A percentile compares a stretch with the other conserved stretches of the same genome.
Conservation (phyloP, 441 rosid species). For the Capsella rubella region DNA sequence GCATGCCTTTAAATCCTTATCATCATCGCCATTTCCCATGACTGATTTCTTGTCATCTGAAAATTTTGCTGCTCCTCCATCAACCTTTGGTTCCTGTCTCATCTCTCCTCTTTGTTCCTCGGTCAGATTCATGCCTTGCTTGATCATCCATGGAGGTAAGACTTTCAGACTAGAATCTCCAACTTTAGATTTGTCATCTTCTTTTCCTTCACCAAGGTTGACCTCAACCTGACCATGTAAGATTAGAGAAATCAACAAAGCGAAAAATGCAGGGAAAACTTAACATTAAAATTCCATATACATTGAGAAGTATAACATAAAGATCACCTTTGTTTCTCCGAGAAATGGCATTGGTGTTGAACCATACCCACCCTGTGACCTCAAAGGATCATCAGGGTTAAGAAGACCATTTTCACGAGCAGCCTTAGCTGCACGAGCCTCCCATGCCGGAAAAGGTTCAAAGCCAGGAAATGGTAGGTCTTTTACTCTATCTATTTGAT, state of each 20-base stretch:
- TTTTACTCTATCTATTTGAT: constrained; percentile 78
- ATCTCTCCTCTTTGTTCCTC: constrained; percentile 87
- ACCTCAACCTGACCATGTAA: constrained; percentile 79
- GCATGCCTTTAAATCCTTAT: constrained; percentile 56
- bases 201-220: constrained; percentile 83
- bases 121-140: constrained; percentile 88
- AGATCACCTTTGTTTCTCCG: constrained; percentile 80
- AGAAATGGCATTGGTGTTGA: constrained; percentile 88
- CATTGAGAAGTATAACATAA: constrained; percentile 14
- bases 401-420: constrained; percentile 70
- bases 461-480: constrained; percentile 79
- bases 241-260: constrained; percentile 12
- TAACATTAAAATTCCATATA: neutral
- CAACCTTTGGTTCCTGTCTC: constrained; percentile 68
- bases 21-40: constrained; percentile 45
- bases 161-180: constrained; percentile 61
- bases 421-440: constrained; percentile 81
- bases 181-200: constrained; percentile 68
- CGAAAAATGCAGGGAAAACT: constrained; percentile 1
- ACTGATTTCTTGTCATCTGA: constrained; percentile 9
- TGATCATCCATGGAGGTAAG: constrained; percentile 96
- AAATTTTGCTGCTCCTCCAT: constrained; percentile 45
- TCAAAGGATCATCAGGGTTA: constrained; percentile 70
- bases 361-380: constrained; percentile 74
- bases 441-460: constrained; percentile 86